Base-by-base conservation (phyloP, 2,329 filamentous ascomycete species). In the Bretziella fagacearum region DNA sequence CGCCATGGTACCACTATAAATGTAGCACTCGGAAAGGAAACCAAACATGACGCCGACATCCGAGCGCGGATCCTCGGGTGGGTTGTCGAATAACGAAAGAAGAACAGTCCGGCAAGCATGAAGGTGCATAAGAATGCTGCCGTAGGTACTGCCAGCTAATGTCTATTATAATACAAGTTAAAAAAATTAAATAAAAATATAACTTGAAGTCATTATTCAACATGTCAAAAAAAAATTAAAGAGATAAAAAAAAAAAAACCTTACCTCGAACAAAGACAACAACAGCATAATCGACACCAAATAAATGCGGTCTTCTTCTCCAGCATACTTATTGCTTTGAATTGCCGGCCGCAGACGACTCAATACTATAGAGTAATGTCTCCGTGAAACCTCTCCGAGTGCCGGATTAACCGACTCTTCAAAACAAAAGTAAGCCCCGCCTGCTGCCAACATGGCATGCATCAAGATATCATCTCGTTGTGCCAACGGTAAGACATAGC, bases 341-440 rank as follows among this genome's bases (percentile, higher is more conserved):
- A 51, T 22, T 5, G 45, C 49, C 17, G 40, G 32, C 33, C 15
- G 44, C 5, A 51, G 20, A 17, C 49, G 23, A 6, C 13, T 40
- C 27, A 51, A 17, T 22, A 44, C 49, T 40, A 29, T 32, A 4
- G 26, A 8, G 32, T 51, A 51, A 30, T 51, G 49, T 11, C 41
- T 25, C 3, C 45, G n/a, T 17, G 49, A 43, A 18, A 51, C 40
- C 5, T 37, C 23, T 11, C 49, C 49, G 22, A 51, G 20, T 15
- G 10, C 41, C 2, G 35, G 33, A 26, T 51, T 40, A 2, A 44
- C 40, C 27, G 44, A 47, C 10, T 45, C 26, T 23, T 44, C 27
- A 20, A 44, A 47, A 13, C 44, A 45, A 20, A 51, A 51, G 35
- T 51, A 51, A 3, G 49, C 49, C 4, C 49, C 49, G 4, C 49